These are phyloP conservation scores for Polygonum maritimum DNA, from an alignment of 148 eudicot species.

Conservation along the genomic window DNA sequence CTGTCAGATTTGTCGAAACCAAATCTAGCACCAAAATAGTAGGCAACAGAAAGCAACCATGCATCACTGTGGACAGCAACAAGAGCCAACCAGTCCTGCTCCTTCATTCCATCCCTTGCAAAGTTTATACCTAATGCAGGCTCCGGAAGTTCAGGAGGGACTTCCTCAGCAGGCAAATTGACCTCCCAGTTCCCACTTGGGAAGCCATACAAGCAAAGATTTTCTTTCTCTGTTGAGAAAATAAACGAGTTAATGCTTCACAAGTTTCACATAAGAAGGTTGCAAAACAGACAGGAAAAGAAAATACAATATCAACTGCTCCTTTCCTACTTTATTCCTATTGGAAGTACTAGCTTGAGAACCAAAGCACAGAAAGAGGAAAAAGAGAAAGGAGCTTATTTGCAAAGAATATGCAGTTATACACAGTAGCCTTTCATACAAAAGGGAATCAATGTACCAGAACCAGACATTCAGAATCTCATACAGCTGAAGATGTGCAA, in stretches of 20 bases:
- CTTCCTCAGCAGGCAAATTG: slow-evolving; percentile 31
- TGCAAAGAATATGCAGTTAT: not conserved
- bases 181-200: slow-evolving; percentile 29
- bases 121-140: slow-evolving; percentile 32
- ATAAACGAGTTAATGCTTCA: not conserved
- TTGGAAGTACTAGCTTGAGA: not conserved
- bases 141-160: slow-evolving; percentile 32
- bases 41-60: slow-evolving; percentile 30
- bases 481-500: not conserved
- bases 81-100: slow-evolving; percentile 24
- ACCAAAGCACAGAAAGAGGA: not conserved
- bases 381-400: not conserved
- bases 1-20: slow-evolving; percentile 29
- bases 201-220: slow-evolving; percentile 24
- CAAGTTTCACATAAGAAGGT: not conserved
- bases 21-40: slow-evolving; percentile 32
- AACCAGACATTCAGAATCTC: not conserved
- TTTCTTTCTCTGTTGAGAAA: slow-evolving; percentile 21
- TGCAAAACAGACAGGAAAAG: not conserved
- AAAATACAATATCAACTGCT: not conserved
- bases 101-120: slow-evolving; percentile 33
- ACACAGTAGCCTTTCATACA: too few relatives aligned
- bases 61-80: slow-evolving; percentile 34
- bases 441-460: too few relatives aligned
- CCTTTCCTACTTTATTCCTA: not conserved